Percentiles rank a stretch among this genome's conserved stretches.
These are phyloP conservation scores for Chlorella sorokiniana DNA, from an alignment of 139 green algal species.

Conservation along the genomic window DNA sequence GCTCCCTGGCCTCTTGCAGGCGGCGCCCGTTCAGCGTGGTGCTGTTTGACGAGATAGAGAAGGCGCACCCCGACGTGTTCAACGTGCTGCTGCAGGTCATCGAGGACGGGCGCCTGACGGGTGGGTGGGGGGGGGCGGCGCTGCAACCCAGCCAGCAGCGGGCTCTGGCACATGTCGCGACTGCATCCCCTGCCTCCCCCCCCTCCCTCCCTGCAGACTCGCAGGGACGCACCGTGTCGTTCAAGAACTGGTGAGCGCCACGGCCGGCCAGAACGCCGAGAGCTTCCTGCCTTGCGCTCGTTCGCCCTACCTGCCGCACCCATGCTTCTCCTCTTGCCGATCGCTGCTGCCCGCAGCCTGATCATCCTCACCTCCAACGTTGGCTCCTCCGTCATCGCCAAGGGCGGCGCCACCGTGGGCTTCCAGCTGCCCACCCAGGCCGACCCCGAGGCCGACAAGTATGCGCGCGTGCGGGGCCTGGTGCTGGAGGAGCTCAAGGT, in stretches of 20 bases:
- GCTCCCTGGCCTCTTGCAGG: background rate
- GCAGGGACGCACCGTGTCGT: slow-evolving; percentile 71
- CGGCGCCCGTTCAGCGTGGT: slow-evolving; percentile 80
- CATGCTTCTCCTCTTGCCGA: too few species aligned
- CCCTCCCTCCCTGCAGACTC: slow-evolving; percentile 17
- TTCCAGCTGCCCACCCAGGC: slow-evolving; percentile 56
- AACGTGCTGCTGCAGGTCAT: slow-evolving; percentile 97
- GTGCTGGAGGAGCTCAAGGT: slow-evolving; percentile 81
- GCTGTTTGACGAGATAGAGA: slow-evolving; percentile 98
- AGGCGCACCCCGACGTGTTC: slow-evolving; percentile 99
- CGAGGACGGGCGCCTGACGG: slow-evolving; percentile 92
- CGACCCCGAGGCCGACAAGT: slow-evolving; percentile 47
- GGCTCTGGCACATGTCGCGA: too few species aligned
- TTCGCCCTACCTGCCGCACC: too few species aligned
- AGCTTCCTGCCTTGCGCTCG: too few species aligned
- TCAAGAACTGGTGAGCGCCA: too few species aligned
- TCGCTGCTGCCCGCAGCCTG: too few species aligned
- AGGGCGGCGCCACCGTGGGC: slow-evolving; percentile 66
- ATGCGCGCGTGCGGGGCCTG: slow-evolving; percentile 64
- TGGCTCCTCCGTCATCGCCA: slow-evolving; percentile 65
- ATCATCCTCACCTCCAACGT: slow-evolving; percentile 86
- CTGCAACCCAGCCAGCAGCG: background rate
- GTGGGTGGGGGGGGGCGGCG: slow-evolving; percentile 14
- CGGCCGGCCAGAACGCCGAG: too few species aligned
- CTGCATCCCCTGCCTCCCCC: background rate